A percentile compares a stretch with the other conserved stretches of the same genome.
Conservation (phyloP, 2,329 filamentous ascomycete genomes). For the Leptographium wingfieldii region DNA sequence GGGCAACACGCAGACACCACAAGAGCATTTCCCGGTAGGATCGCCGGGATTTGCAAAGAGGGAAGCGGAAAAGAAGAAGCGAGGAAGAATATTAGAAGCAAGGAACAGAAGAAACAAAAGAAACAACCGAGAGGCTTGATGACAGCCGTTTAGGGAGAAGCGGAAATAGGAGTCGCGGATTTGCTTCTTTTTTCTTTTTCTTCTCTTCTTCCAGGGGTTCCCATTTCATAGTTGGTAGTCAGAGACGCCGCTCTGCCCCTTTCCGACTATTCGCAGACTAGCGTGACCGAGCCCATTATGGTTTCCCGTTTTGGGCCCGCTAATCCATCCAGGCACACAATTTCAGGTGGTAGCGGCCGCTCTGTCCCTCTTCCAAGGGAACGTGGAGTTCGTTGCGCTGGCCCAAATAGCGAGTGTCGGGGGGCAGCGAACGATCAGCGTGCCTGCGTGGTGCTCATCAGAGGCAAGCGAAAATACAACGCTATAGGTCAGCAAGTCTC, state of each 20-base stretch:
- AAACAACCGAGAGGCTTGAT: background rate
- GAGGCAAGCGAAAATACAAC: too few relatives aligned
- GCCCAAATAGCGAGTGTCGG: too few relatives aligned
- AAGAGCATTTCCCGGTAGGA: background rate
- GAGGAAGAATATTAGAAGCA: background rate
- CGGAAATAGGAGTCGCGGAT: background rate
- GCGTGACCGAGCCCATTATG: background rate
- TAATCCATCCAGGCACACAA: background rate
- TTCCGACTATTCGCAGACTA: background rate
- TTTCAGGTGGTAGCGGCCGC: too few relatives aligned
- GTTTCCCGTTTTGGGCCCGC: slow-evolving; percentile 7
- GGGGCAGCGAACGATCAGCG: too few relatives aligned
- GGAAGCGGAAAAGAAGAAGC: background rate
- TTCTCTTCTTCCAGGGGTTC: background rate
- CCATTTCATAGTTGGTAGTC: background rate
- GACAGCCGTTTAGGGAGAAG: background rate
- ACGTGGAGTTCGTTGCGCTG: too few relatives aligned
- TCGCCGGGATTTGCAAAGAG: background rate
- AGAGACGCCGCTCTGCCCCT: background rate
- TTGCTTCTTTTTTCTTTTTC: background rate
- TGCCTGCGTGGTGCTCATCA: too few relatives aligned
- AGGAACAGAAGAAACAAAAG: background rate
- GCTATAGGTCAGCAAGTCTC: too few relatives aligned
- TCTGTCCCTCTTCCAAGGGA: too few relatives aligned
- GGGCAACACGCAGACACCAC: background rate